Conservation (phyloP, 164 flowering plant species). For the Platanus orientalis region DNA sequence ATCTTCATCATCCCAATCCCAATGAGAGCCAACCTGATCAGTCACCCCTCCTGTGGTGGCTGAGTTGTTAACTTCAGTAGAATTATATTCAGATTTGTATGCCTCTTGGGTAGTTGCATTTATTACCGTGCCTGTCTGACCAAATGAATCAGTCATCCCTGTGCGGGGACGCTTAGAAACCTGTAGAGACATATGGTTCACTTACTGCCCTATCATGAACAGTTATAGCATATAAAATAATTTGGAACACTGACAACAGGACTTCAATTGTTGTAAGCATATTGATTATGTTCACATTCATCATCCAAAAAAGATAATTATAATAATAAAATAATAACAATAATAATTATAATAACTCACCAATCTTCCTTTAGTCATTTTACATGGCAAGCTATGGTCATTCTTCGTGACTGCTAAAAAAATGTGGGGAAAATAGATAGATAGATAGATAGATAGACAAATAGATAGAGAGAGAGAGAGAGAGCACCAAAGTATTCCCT, state of each 20-base stretch:
- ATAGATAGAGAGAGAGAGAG: no score
- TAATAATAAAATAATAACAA: no score
- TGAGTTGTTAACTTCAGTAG: slow-evolving; percentile 48
- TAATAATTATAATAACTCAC: no score
- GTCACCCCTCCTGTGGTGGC: slow-evolving; percentile 46
- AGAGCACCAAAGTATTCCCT: no score
- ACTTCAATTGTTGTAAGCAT: background rate
- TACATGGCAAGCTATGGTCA: no score
- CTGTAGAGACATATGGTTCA: slow-evolving; percentile 31
- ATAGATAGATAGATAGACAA: no score
- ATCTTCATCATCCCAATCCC: slow-evolving; percentile 89
- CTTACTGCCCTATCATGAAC: background rate
- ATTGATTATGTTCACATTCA: no score
- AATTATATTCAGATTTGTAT: slow-evolving; percentile 43
- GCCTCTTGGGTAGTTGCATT: slow-evolving; percentile 46
- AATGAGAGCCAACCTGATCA: slow-evolving; percentile 54
- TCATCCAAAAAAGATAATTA: no score
- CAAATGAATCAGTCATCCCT: slow-evolving; percentile 59
- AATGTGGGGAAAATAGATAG: background rate
- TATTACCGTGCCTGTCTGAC: slow-evolving; percentile 44
- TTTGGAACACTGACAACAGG: background rate
- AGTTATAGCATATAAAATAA: background rate
- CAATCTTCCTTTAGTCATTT: no score
- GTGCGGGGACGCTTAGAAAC: slow-evolving; percentile 68
- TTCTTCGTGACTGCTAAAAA: no score